A percentile compares a stretch with the other conserved stretches of the same genome.
These are phyloP conservation scores for Blastobotrys mokoenaii DNA, from an alignment of 805 yeast species.

Conservation along the genomic window DNA sequence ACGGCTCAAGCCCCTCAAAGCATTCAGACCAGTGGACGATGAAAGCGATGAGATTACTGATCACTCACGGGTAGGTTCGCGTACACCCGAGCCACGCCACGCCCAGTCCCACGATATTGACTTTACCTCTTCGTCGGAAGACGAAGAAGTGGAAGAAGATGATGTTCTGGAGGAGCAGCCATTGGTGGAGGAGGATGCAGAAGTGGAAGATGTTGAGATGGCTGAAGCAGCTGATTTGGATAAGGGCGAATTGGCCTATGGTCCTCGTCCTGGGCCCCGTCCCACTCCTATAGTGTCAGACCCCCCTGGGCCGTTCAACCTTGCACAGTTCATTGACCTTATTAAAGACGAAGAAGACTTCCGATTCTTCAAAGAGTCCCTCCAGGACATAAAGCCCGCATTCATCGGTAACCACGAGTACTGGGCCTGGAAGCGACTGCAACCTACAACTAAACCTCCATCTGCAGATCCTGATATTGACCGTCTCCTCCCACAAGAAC, in stretches of 20 bases:
- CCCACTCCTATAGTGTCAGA: constrained; percentile 43
- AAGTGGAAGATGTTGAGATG: constrained; percentile 22
- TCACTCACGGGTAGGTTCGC: too few relatives aligned
- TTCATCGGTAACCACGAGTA: constrained; percentile 35
- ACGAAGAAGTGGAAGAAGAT: too few relatives aligned
- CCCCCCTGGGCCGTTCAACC: not conserved
- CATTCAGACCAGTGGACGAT: too few relatives aligned
- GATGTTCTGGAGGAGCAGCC: too few relatives aligned
- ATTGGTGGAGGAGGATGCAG: not conserved
- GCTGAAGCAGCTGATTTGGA: constrained; percentile 25
- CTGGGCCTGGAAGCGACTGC: constrained; percentile 61
- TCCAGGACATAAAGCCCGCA: constrained; percentile 26
- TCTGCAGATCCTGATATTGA: not conserved
- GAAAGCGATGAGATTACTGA: too few relatives aligned
- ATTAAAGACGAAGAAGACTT: constrained; percentile 74
- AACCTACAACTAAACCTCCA: constrained; percentile 14
- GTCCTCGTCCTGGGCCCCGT: constrained; percentile 37
- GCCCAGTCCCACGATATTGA: too few relatives aligned
- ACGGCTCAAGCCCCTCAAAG: too few relatives aligned
- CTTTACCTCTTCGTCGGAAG: too few relatives aligned
- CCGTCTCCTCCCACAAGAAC: not conserved
- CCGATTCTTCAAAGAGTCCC: constrained; percentile 39
- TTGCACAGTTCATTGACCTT: constrained; percentile 43
- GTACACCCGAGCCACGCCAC: too few relatives aligned
- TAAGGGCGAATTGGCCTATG: constrained; percentile 21